Base-by-base conservation (phyloP, 2,329 filamentous ascomycete species). In the Leptographium wingfieldii region DNA sequence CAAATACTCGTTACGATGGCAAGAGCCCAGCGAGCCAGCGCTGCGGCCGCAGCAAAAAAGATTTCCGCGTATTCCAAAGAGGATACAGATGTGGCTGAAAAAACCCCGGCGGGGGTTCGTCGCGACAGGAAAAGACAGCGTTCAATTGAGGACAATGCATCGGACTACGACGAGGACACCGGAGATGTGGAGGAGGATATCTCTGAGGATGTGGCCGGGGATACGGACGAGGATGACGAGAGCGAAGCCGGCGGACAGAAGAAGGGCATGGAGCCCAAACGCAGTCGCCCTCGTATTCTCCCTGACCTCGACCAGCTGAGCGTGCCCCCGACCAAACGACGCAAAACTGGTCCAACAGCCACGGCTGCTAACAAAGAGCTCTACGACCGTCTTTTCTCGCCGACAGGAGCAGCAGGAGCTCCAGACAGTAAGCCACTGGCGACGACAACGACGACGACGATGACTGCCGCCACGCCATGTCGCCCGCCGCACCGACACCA, bases 401-500 rank as follows among this genome's bases (percentile, higher is more conserved):
- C 19, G 43, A 19, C 19, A 3, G 43, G 43, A 19, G 40, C 40
- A 19, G 40, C 4, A 43, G 14, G 14, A 25, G n/a, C 22, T n/a
- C 14, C 48, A 22, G 48, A 43, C 3, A 12, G 48, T 19, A 19
- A 35, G 40, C 43, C 12, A 48, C 43, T 22, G 43, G n/a, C 9
- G n/a, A 25, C 16, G 3, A 49, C 46, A 5, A 22, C 46, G 22
- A 27, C 22, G 2, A 51, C n/a, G 22, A 51, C 48, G 1, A 51
- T 49, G 5, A 11, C 55, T 9, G 46, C 65, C 29, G 67, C 11
- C 11, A 29, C 27, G 14, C 49, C 25, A 12, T 29, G 67, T 35
- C 56, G 52, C 29, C 67, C 68, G 7, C 71, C 69, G 1, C 56
- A 48, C 27, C 69, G 72, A 7, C 61, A 54, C n/a, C 78, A 80